A percentile compares a stretch with the other conserved stretches of the same genome.
These are phyloP conservation scores for Orobanche coerulescens DNA, from an alignment of 257 asterid genomes.

Conservation along the genomic window DNA sequence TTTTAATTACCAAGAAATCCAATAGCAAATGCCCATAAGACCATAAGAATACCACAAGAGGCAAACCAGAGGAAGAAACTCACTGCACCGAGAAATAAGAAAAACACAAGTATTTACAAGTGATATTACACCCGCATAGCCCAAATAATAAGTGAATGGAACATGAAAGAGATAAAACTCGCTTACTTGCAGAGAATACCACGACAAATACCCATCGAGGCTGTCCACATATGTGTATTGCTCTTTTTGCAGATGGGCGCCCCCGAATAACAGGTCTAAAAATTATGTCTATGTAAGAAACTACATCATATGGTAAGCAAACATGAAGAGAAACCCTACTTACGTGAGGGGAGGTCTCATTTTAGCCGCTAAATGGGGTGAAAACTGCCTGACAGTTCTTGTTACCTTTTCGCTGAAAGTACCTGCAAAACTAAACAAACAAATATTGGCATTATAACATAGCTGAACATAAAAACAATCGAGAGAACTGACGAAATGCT, in stretches of 20 bases:
- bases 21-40: conserved; percentile 55
- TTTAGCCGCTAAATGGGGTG: conserved; percentile 96
- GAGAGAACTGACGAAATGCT: neutral
- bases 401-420: conserved; percentile 85
- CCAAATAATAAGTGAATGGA: conserved; percentile 11
- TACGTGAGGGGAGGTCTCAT: conserved; percentile 89
- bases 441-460: conserved; percentile 23
- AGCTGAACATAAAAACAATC: neutral
- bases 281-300: conserved; percentile 23
- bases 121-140: neutral
- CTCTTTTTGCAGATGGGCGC: conserved; percentile 76
- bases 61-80: conserved; percentile 73
- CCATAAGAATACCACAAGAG: conserved; percentile 70
- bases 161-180: neutral
- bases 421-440: conserved; percentile 71
- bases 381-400: conserved; percentile 78
- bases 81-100: conserved; percentile 35
- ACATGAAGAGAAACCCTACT: conserved; percentile 24
- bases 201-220: conserved; percentile 87
- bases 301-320: conserved; percentile 13
- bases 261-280: conserved; percentile 90
- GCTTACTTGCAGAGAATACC: conserved; percentile 46
- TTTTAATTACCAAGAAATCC: conserved; percentile 62
- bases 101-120: conserved; percentile 3
- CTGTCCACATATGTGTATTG: conserved; percentile 71